Evolutionary conservation across 2,329 filamentous ascomycete genomes (phyloP).

Genomic region (Colletotrichum australisinense): DNA sequence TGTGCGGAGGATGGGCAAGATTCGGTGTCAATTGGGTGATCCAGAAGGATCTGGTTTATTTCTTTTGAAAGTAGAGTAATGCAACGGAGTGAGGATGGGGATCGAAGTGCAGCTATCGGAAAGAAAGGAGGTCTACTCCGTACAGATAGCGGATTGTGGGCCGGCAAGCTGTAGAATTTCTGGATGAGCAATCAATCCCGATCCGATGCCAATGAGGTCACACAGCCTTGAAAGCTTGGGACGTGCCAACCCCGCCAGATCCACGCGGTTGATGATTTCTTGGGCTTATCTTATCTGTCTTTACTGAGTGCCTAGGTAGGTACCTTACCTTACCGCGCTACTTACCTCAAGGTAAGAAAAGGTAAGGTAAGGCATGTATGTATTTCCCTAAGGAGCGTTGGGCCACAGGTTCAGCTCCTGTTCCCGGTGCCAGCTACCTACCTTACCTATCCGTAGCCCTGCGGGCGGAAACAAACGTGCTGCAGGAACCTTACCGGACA

Average conservation of each 20-base stretch:
- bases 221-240: neutral
- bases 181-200: conserved; percentile 23
- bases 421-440: conserved; percentile 1
- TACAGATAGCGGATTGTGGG: conserved; percentile 6
- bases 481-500: conserved; percentile 33
- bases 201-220: conserved; percentile 16
- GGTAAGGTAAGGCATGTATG: too few relatives aligned
- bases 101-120: neutral
- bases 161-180: conserved; percentile 21
- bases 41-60: neutral
- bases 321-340: neutral
- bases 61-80: neutral
- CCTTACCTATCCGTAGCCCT: conserved; percentile 4
- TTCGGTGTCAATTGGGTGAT: neutral
- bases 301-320: neutral
- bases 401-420: neutral
- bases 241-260: conserved; percentile 31
- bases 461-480: conserved; percentile 27
- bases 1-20: neutral
- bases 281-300: conserved; percentile 8
- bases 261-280: conserved; percentile 20
- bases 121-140: neutral
- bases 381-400: neutral
- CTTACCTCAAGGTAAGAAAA: neutral
- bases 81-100: neutral